phyloP scores from a whole-genome alignment of 1,284 basidiomycete genomes.

The Trichosporon coremiiforme region DNA sequence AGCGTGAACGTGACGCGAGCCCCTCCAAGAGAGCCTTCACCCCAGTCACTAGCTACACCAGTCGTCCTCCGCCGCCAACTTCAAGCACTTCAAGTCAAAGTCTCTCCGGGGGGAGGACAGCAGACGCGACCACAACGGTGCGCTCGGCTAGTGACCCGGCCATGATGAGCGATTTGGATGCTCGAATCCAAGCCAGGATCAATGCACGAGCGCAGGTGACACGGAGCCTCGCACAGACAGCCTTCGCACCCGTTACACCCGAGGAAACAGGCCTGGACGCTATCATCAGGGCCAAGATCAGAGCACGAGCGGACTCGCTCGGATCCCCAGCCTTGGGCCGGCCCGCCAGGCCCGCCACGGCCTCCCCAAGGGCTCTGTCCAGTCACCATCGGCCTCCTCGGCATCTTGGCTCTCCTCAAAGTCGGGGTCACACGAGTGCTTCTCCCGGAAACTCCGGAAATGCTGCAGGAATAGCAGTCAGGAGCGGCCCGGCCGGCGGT shows the following conservation, averaged over 20 bases:
- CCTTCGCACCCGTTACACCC: background rate
- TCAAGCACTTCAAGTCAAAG: background rate
- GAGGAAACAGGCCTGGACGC: background rate
- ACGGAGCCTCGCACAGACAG: background rate
- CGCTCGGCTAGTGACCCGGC: background rate
- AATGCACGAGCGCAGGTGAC: slow-evolving; percentile 11
- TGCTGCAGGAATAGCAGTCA: background rate
- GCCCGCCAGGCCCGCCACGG: background rate
- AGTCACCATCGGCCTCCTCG: background rate
- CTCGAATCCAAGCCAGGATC: slow-evolving; percentile 10
- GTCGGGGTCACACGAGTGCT: background rate
- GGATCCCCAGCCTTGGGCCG: background rate
- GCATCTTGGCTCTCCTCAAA: background rate
- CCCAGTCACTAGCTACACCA: background rate
- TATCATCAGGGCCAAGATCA: background rate
- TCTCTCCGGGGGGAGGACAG: background rate
- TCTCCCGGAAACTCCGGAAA: background rate
- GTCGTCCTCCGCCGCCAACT: background rate
- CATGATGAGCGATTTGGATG: background rate
- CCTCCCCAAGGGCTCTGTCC: background rate
- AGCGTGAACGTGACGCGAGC: background rate
- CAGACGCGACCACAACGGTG: background rate
- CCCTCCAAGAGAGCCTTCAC: background rate
- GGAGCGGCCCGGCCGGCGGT: background rate
- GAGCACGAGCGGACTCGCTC: background rate